These are phyloP conservation scores for Beauveria sp. DNA, from an alignment of 2,329 filamentous ascomycete genomes.

Conservation along the genomic window DNA sequence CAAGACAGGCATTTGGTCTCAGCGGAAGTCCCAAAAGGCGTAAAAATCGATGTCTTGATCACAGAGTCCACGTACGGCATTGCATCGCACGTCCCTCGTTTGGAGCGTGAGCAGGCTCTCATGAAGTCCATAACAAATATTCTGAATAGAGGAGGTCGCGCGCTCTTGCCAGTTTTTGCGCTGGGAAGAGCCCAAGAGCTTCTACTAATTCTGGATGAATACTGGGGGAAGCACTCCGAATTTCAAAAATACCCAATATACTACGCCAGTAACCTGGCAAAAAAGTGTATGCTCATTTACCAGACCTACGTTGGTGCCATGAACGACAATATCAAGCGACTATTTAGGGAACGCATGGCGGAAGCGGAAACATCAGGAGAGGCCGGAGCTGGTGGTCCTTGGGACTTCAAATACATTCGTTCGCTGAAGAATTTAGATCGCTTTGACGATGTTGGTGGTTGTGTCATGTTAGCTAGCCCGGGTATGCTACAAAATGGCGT, in stretches of 20 bases:
- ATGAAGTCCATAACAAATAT: slow-evolving; percentile 94
- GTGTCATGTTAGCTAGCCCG: slow-evolving; percentile 93
- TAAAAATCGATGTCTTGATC: slow-evolving; percentile 94
- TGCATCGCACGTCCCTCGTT: slow-evolving; percentile 80
- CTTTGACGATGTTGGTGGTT: slow-evolving; percentile 91
- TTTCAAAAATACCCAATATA: slow-evolving; percentile 91
- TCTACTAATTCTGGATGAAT: slow-evolving; percentile 90
- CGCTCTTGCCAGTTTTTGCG: slow-evolving; percentile 91
- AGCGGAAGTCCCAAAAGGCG: slow-evolving; percentile 76
- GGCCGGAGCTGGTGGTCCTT: slow-evolving; percentile 73
- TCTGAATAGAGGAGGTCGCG: slow-evolving; percentile 83
- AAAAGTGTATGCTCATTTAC: slow-evolving; percentile 98
- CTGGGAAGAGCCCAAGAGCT: slow-evolving; percentile 90
- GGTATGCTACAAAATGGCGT: slow-evolving; percentile 98
- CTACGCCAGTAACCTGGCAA: slow-evolving; percentile 89
- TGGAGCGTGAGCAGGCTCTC: slow-evolving; percentile 84
- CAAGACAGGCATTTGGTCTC: slow-evolving; percentile 94
- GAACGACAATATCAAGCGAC: slow-evolving; percentile 97
- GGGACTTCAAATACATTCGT: slow-evolving; percentile 94
- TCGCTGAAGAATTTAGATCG: slow-evolving; percentile 87
- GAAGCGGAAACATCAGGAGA: slow-evolving; percentile 79
- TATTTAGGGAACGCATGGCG: slow-evolving; percentile 89
- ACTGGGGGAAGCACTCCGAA: slow-evolving; percentile 85
- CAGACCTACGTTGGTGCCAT: slow-evolving; percentile 97
- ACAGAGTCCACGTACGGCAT: slow-evolving; percentile 97